These are phyloP conservation scores for Saturnispora galanensis DNA, from an alignment of 805 yeast genomes.

Conservation along the genomic window DNA sequence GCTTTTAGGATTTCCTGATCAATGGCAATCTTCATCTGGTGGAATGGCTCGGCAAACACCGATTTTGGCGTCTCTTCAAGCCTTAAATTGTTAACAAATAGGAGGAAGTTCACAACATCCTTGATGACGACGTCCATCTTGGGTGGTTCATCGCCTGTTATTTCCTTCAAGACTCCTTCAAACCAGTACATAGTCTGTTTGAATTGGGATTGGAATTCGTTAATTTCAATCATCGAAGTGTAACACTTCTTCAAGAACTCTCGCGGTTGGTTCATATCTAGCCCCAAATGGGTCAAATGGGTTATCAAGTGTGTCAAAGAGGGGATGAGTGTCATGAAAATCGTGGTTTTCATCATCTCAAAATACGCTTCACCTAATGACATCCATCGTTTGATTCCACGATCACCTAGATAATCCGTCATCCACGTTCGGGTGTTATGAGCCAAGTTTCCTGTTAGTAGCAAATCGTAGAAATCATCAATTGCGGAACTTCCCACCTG, in stretches of 20 bases:
- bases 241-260: conserved; percentile 27
- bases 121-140: conserved; percentile 16
- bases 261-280: conserved; percentile 12
- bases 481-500: conserved; percentile 19
- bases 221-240: conserved; percentile 32
- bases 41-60: background rate
- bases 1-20: background rate
- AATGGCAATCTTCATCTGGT: background rate
- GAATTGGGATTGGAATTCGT: conserved; percentile 37
- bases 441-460: conserved; percentile 47
- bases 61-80: conserved; percentile 1
- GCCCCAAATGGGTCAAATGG: conserved; percentile 31
- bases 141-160: conserved; percentile 29
- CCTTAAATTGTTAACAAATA: conserved; percentile 12
- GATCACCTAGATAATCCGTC: conserved; percentile 55
- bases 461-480: conserved; percentile 35
- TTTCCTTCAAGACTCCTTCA: conserved; percentile 28
- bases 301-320: conserved; percentile 46
- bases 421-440: conserved; percentile 46
- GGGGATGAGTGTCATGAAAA: conserved; percentile 43
- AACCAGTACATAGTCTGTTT: conserved; percentile 38
- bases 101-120: conserved; percentile 26
- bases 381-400: conserved; percentile 50
- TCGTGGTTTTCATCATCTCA: conserved; percentile 37
- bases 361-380: conserved; percentile 41